Percentiles rank a stretch among this genome's conserved stretches.
phyloP scores from a whole-genome alignment of 495 filamentous ascomycete genomes.

The Hypoxylon cercidicola region DNA sequence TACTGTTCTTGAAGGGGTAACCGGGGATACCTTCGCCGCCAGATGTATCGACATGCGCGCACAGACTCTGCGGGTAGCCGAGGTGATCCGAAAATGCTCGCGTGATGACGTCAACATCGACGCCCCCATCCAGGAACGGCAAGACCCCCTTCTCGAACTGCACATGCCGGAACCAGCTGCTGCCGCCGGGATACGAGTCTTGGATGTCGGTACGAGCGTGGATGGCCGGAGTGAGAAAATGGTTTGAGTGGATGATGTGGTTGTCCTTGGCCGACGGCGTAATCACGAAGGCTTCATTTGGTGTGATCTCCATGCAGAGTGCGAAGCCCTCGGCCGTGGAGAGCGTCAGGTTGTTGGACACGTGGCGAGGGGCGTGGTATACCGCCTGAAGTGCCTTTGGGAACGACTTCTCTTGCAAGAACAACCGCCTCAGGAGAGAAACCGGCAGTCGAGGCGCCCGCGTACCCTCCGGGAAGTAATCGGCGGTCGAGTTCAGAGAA shows the following conservation, averaged over 20 bases:
- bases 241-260: slow-evolving; percentile 37
- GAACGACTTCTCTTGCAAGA: slow-evolving; percentile 33
- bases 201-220: slow-evolving; percentile 15
- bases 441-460: slow-evolving; percentile 30
- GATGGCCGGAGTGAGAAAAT: slow-evolving; percentile 26
- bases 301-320: slow-evolving; percentile 36
- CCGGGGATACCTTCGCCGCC: slow-evolving; percentile 12
- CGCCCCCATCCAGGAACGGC: slow-evolving; percentile 8
- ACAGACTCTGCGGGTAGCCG: slow-evolving; percentile 40
- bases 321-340: slow-evolving; percentile 41
- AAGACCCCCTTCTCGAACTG: slow-evolving; percentile 24
- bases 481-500: slow-evolving; percentile 40
- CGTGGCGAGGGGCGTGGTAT: slow-evolving; percentile 37
- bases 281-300: slow-evolving; percentile 18
- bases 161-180: slow-evolving; percentile 32
- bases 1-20: slow-evolving; percentile 21
- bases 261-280: slow-evolving; percentile 13
- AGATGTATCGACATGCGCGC: slow-evolving; percentile 26
- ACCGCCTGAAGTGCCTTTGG: slow-evolving; percentile 24
- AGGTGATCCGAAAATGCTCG: slow-evolving; percentile 44
- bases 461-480: slow-evolving; percentile 30
- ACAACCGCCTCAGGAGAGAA: slow-evolving; percentile 39
- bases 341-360: slow-evolving; percentile 42
- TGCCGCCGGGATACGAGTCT: slow-evolving; percentile 35
- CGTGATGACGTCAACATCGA: slow-evolving; percentile 30